phyloP scores from a whole-genome alignment of 2,329 filamentous ascomycete genomes.

The Fusarium sp. region DNA sequence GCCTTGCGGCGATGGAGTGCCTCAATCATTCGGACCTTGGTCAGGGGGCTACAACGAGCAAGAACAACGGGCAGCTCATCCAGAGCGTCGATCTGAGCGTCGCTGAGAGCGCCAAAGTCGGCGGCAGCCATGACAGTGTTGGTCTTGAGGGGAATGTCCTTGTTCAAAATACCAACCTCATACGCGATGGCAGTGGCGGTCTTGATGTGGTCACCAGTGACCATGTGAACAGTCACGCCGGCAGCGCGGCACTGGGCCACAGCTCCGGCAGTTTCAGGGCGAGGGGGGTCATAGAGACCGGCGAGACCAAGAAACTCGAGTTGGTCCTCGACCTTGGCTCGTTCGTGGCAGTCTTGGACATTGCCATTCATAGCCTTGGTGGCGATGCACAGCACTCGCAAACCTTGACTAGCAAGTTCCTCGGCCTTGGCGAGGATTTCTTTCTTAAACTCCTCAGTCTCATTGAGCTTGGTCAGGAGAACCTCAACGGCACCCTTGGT shows the following conservation, averaged over 20 bases:
- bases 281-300: slow-evolving; percentile 78
- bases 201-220: slow-evolving; percentile 75
- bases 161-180: slow-evolving; percentile 70
- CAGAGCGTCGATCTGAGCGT: slow-evolving; percentile 71
- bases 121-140: slow-evolving; percentile 69
- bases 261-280: slow-evolving; percentile 71
- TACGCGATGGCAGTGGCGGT: slow-evolving; percentile 74
- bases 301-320: slow-evolving; percentile 76
- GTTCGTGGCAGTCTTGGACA: slow-evolving; percentile 55
- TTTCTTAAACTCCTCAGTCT: slow-evolving; percentile 58
- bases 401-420: slow-evolving; percentile 68
- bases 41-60: slow-evolving; percentile 75
- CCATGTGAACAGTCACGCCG: slow-evolving; percentile 75
- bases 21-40: slow-evolving; percentile 81
- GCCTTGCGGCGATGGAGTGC: slow-evolving; percentile 75
- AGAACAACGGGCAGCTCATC: slow-evolving; percentile 73
- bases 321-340: slow-evolving; percentile 64
- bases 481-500: slow-evolving; percentile 69
- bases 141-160: slow-evolving; percentile 48
- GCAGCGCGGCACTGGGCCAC: slow-evolving; percentile 69
- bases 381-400: slow-evolving; percentile 76
- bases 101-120: slow-evolving; percentile 70
- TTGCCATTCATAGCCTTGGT: slow-evolving; percentile 55
- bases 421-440: slow-evolving; percentile 62
- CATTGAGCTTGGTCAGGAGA: slow-evolving; percentile 63